These are phyloP conservation scores for Apiotrichum gracile DNA, from an alignment of 1,284 basidiomycete species.

Conservation along the genomic window DNA sequence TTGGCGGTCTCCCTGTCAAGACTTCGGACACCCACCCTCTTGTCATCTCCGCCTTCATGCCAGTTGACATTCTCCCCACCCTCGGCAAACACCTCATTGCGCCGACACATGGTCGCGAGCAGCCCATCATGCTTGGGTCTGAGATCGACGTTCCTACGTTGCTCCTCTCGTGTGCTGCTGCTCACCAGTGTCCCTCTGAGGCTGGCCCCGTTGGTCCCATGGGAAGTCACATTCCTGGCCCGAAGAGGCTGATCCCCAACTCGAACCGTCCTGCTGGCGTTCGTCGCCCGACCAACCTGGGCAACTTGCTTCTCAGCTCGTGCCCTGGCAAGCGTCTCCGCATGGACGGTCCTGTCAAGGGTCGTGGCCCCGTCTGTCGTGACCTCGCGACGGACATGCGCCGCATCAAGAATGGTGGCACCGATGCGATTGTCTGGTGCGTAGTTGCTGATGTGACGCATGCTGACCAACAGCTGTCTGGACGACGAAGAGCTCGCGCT, in stretches of 20 bases:
- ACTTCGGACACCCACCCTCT: conserved; percentile 79
- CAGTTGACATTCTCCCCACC: conserved; percentile 28
- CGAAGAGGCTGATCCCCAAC: conserved; percentile 14
- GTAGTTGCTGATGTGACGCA: conserved; percentile 17
- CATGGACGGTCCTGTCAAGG: conserved; percentile 71
- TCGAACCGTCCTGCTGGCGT: conserved; percentile 6
- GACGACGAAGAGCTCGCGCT: conserved; percentile 79
- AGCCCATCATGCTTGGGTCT: conserved; percentile 26
- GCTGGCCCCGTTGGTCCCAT: conserved; percentile 10
- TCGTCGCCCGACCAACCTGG: conserved; percentile 51
- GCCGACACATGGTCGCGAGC: conserved; percentile 6
- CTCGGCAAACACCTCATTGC: conserved; percentile 30
- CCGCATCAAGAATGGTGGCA: conserved; percentile 69
- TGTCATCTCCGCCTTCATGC: conserved; percentile 55
- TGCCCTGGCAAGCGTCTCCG: conserved; percentile 97
- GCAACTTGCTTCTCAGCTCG: conserved; percentile 85
- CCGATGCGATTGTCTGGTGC: conserved; percentile 76
- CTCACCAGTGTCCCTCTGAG: conserved; percentile 33
- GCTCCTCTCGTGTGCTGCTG: conserved; percentile 54
- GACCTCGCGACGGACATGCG: conserved; percentile 70
- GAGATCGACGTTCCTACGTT: conserved; percentile 45
- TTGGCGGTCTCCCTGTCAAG: conserved; percentile 49
- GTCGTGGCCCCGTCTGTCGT: conserved; percentile 75
- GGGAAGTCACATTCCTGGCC: not conserved
- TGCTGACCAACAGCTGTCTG: conserved; percentile 57